A percentile compares a stretch with the other conserved stretches of the same genome.
Evolutionary conservation across 169 alveolate genomes (phyloP).

Genomic region (Eimeria tenella): DNA sequence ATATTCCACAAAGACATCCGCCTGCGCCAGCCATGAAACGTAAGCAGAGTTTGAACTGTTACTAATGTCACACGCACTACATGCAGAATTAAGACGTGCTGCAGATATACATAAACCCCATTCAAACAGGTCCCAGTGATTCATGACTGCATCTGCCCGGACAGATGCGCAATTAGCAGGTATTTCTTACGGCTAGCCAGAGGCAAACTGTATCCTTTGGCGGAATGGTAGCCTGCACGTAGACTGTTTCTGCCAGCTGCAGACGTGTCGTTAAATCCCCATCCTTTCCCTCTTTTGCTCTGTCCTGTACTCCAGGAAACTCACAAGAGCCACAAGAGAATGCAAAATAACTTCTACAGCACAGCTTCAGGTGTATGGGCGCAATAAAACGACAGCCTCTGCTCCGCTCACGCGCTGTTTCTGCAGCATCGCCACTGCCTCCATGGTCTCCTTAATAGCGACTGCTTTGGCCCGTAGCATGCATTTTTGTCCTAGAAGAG

Average conservation of each 20-base stretch:
- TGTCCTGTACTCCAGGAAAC: conserved; percentile 13
- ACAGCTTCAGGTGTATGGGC: neutral
- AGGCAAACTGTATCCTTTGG: conserved; percentile 88
- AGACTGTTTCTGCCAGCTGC: conserved; percentile 89
- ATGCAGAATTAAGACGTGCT: too few relatives aligned
- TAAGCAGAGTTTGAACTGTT: too few relatives aligned
- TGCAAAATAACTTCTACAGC: neutral
- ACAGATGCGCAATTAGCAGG: neutral
- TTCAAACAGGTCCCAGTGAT: too few relatives aligned
- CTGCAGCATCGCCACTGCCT: conserved; percentile 33
- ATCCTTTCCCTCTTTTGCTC: conserved; percentile 55
- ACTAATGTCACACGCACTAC: too few relatives aligned
- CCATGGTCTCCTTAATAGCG: conserved; percentile 46
- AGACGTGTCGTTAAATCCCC: conserved; percentile 56
- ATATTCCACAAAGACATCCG: conserved; percentile 92
- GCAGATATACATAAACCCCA: too few relatives aligned
- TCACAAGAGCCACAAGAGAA: neutral
- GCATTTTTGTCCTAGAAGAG: conserved; percentile 35
- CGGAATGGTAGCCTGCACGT: conserved; percentile 89
- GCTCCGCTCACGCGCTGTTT: conserved; percentile 23
- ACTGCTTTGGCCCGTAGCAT: conserved; percentile 53
- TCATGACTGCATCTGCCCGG: too few relatives aligned
- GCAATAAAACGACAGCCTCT: neutral
- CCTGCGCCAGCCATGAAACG: conserved; percentile 81
- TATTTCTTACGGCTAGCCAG: conserved; percentile 90